Evolutionary conservation across 306 rosid species (phyloP).

Genomic region (Vicia villosa): DNA sequence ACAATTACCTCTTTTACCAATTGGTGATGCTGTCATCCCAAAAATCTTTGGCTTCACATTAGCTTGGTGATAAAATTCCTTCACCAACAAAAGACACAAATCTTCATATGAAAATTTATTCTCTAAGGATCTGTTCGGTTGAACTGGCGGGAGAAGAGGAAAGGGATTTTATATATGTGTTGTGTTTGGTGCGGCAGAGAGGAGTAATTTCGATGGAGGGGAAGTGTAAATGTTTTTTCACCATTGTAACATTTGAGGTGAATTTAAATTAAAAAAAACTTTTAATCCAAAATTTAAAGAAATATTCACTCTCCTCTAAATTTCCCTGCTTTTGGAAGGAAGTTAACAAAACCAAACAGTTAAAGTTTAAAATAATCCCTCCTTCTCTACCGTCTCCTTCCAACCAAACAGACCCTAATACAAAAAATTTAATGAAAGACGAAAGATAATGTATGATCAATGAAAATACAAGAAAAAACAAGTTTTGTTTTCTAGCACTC

Average conservation of each 20-base stretch:
- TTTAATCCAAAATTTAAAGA: not conserved
- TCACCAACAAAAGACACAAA: conserved; percentile 39
- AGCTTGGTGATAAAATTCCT: conserved; percentile 90
- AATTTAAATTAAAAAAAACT: not conserved
- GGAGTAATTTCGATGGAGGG: not conserved
- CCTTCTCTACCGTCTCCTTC: not conserved
- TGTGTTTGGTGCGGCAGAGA: not conserved
- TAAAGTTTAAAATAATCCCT: too few relatives aligned
- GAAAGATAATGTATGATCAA: conserved; percentile 19
- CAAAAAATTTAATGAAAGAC: conserved; percentile 1
- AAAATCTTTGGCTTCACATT: conserved; percentile 79
- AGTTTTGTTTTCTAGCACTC: conserved; percentile 23
- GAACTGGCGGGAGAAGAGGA: not conserved
- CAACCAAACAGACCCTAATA: not conserved
- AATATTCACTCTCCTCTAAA: not conserved
- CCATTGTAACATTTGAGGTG: not conserved
- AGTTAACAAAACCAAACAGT: too few relatives aligned
- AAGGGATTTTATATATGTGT: not conserved
- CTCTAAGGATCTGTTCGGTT: not conserved
- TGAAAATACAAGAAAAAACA: conserved; percentile 18
- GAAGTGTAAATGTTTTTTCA: not conserved
- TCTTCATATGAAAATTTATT: conserved; percentile 32
- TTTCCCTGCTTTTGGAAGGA: too few relatives aligned
- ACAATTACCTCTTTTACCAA: conserved; percentile 69
- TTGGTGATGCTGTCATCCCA: conserved; percentile 95